Evolutionary conservation across 352 stramenopile genomes (phyloP), one percentile per base, ranked within the genome.

Genomic region (Phytophthora syringae): DNA sequence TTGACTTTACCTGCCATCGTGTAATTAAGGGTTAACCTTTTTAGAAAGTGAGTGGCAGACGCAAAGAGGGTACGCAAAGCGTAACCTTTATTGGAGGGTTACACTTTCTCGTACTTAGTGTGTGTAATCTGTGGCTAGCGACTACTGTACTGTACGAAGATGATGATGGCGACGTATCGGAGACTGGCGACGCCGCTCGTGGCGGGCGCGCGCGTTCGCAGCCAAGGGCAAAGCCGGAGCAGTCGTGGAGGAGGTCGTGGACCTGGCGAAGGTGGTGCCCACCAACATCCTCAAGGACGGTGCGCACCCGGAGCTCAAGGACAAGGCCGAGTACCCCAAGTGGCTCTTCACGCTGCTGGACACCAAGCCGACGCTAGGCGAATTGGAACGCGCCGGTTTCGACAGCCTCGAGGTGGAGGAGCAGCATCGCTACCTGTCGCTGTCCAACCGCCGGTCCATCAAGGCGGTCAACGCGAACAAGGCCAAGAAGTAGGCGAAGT

Each of bases 241-340:
- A 20, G 70, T 81, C 11, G 81, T 83, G 32, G 87, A 92, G 42
- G 84, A 93, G 52, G 80, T 81, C 18, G 79, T 95, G 48, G 87
- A 95, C 71, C 72, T 95, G 43, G 77, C 72, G 42, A 81, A 78
- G 64, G 79, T 90, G 47, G 86, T 93, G 60, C 87, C 87, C 15
- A 83, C 85, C 58, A 95, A 95, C 75, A 95, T 95, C 55, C 76
- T 84, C 59, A 95, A 95, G 73, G 87, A 95, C 36, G 85, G 87
- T 48, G 56, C 79, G 45, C 87, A 95, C 75, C 85, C 87, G 53
- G 82, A 90, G 70, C 73, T 95, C 25, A 92, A 93, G 76, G 79
- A 92, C 44, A 81, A 77, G 54, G 64, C 70, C n/a, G 84, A 92
- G 65, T 95, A 95, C 76, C 87, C 87, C 1, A 75, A 83, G 52